phyloP scores from a whole-genome alignment of 805 yeast species.

The Kodamaea restingae region DNA sequence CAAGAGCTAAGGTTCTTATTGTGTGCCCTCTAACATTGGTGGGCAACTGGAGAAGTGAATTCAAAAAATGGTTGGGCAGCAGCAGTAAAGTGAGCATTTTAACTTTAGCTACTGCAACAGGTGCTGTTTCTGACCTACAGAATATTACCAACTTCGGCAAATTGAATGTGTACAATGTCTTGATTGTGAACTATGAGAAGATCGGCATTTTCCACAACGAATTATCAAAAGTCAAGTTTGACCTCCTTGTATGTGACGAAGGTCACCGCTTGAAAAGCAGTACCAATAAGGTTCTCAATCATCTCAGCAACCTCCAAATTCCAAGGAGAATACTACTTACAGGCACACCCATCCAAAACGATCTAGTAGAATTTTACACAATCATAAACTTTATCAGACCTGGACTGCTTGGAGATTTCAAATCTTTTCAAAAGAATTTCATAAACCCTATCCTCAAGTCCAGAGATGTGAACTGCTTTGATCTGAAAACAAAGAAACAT shows the following conservation, averaged over 20 bases:
- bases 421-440: conserved; percentile 54
- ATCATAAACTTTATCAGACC: conserved; percentile 84
- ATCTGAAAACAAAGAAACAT: conserved; percentile 41
- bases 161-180: conserved; percentile 72
- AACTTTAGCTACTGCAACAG: conserved; percentile 48
- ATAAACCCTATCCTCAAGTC: conserved; percentile 70
- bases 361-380: conserved; percentile 75
- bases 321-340: conserved; percentile 62
- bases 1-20: conserved; percentile 58
- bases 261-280: conserved; percentile 86
- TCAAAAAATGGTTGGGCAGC: conserved; percentile 79
- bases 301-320: conserved; percentile 53
- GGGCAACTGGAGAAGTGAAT: conserved; percentile 83
- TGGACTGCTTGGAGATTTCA: conserved; percentile 64
- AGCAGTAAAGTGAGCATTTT: conserved; percentile 61
- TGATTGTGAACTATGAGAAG: conserved; percentile 87
- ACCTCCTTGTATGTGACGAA: conserved; percentile 86
- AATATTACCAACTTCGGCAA: conserved; percentile 59
- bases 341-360: conserved; percentile 95
- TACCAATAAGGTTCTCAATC: conserved; percentile 65
- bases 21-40: conserved; percentile 92
- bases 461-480: conserved; percentile 57
- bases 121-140: conserved; percentile 50
- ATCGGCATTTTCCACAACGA: conserved; percentile 53
- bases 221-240: conserved; percentile 46